These are phyloP conservation scores for Fremontodendron californicum DNA, from an alignment of 345 rosid genomes.

Conservation along the genomic window DNA sequence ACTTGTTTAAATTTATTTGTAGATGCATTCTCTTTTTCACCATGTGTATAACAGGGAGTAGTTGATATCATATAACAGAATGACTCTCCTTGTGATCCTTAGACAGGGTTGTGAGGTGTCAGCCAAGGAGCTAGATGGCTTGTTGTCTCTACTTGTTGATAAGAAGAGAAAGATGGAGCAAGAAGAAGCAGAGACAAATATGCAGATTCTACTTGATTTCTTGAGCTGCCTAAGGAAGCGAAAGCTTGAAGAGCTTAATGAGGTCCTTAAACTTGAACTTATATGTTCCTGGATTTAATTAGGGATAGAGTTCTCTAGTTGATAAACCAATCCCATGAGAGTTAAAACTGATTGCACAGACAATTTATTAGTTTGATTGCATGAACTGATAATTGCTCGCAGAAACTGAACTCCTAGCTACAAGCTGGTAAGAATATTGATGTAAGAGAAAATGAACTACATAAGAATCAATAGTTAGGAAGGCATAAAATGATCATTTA, in stretches of 20 bases:
- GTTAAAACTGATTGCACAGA: not conserved
- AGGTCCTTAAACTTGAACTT: conserved; percentile 27
- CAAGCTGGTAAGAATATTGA: conserved; percentile 3
- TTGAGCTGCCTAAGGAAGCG: conserved; percentile 34
- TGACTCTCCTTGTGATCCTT: conserved; percentile 26
- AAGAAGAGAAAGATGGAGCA: conserved; percentile 40
- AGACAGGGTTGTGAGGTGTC: conserved; percentile 47
- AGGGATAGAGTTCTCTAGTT: not conserved
- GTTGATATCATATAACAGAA: conserved; percentile 7
- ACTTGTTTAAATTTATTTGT: not conserved
- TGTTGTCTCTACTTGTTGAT: conserved; percentile 33
- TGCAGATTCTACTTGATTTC: conserved; percentile 36
- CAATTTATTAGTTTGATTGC: not conserved
- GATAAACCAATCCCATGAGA: not conserved
- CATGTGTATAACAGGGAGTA: not conserved
- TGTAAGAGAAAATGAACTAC: not conserved
- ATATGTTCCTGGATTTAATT: not conserved
- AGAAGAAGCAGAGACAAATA: conserved; percentile 41
- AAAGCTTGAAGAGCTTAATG: conserved; percentile 38
- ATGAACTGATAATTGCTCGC: not conserved
- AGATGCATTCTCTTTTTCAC: not conserved
- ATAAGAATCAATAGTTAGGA: not conserved
- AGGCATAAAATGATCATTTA: not conserved
- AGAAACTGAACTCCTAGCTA: not conserved
- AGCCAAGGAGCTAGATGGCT: conserved; percentile 35